These are phyloP conservation scores for Sclerotinia trifoliorum DNA, from an alignment of 2,329 filamentous ascomycete species.

Conservation along the genomic window DNA sequence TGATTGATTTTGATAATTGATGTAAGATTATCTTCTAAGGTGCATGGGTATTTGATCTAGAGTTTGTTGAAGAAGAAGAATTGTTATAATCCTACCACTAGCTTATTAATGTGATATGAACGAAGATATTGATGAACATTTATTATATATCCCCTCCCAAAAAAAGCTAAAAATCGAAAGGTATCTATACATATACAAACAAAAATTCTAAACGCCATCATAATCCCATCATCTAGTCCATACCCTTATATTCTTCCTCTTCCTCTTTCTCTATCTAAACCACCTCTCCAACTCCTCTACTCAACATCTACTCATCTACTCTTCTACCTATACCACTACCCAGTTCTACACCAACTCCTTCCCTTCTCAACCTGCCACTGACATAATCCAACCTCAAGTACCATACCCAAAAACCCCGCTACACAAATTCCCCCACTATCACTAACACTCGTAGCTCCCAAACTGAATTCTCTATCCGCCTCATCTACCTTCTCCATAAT, in stretches of 20 bases:
- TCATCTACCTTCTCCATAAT: constrained; percentile 79
- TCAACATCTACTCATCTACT: neutral
- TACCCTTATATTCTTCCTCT: neutral
- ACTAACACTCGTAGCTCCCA: constrained; percentile 88
- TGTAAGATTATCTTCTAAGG: too few species aligned
- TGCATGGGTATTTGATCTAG: too few species aligned
- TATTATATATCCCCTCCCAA: too few species aligned
- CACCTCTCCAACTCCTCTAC: neutral
- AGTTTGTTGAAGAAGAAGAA: too few species aligned
- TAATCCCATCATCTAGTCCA: neutral
- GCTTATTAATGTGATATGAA: too few species aligned
- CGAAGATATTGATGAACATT: too few species aligned
- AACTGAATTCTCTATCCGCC: constrained; percentile 83
- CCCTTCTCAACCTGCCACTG: constrained; percentile 81
- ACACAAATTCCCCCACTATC: constrained; percentile 89
- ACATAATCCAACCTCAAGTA: constrained; percentile 78
- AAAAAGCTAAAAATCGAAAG: too few species aligned
- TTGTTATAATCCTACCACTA: too few species aligned
- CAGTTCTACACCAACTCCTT: constrained; percentile 63
- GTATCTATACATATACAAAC: too few species aligned
- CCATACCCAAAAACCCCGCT: constrained; percentile 80
- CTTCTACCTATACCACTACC: too few species aligned
- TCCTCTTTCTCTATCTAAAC: neutral
- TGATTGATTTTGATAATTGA: too few species aligned
- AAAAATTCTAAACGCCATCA: too few species aligned